Percentiles rank a stretch among this genome's conserved stretches.
phyloP scores from a whole-genome alignment of 164 flowering plant species.

The Sextonia rubra region DNA sequence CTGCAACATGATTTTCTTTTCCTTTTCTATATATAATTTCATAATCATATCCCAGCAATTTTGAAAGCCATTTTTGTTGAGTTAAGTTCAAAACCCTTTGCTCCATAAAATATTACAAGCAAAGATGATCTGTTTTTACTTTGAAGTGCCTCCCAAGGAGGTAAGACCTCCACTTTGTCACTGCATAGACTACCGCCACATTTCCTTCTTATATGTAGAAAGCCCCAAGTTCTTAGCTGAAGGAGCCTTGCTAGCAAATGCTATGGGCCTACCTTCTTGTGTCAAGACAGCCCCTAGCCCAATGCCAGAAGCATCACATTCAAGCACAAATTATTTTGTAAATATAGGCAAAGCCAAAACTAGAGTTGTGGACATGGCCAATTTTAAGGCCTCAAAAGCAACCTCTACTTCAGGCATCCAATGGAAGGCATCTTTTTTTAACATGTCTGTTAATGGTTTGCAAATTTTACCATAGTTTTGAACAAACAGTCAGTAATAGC shows the following conservation, averaged over 20 bases:
- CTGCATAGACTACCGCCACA: neutral
- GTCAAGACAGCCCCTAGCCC: neutral
- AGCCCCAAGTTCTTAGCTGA: neutral
- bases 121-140: neutral
- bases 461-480: neutral
- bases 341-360: neutral
- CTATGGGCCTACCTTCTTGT: neutral
- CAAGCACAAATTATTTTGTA: neutral
- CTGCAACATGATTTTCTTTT: neutral
- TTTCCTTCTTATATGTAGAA: neutral
- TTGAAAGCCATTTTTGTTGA: neutral
- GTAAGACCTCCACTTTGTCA: neutral
- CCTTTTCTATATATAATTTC: neutral
- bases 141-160: neutral
- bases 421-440: neutral
- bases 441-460: neutral
- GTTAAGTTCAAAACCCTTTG: neutral
- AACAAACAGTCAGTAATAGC: neutral
- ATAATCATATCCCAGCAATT: neutral
- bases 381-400: neutral
- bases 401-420: neutral
- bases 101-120: neutral
- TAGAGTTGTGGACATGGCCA: neutral
- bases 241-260: neutral
- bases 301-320: neutral